These are phyloP conservation scores for Oryza punctata DNA, from an alignment of 176 grass and related monocot genomes.

Conservation along the genomic window DNA sequence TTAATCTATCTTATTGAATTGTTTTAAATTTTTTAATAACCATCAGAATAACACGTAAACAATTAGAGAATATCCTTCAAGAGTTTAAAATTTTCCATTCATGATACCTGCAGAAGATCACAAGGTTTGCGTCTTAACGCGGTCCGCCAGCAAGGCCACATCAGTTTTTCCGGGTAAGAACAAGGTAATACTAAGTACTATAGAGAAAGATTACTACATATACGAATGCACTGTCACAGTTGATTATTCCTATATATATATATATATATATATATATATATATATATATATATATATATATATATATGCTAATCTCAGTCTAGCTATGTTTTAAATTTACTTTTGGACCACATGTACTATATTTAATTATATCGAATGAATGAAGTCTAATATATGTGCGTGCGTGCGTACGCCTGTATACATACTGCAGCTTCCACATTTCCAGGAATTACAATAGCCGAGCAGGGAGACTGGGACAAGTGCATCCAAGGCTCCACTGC, in stretches of 20 bases:
- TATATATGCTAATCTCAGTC: not conserved
- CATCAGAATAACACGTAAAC: too few relatives aligned
- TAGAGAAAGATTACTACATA: not conserved
- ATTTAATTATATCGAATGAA: not conserved
- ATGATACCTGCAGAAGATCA: not conserved
- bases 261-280: not conserved
- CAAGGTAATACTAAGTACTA: not conserved
- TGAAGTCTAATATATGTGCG: not conserved
- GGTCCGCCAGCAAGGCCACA: slow-evolving; percentile 60
- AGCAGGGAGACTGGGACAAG: slow-evolving; percentile 70
- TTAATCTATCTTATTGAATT: too few relatives aligned
- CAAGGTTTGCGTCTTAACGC: slow-evolving; percentile 80
- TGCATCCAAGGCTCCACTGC: slow-evolving; percentile 62
- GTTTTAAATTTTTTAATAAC: too few relatives aligned
- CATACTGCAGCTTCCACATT: slow-evolving; percentile 56
- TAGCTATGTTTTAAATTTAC: not conserved
- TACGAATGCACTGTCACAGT: not conserved
- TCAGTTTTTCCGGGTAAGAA: slow-evolving; percentile 60
- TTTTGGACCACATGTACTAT: not conserved
- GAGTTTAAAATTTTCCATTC: too few relatives aligned
- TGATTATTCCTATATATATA: not conserved
- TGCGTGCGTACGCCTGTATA: not conserved
- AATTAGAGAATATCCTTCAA: too few relatives aligned
- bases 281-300: not conserved
- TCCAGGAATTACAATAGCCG: slow-evolving; percentile 64